Percentiles rank a stretch among this genome's conserved stretches.
These are phyloP conservation scores for Saccharomyces hybrid DNA, from an alignment of 1,139 yeast genomes.

Conservation along the genomic window DNA sequence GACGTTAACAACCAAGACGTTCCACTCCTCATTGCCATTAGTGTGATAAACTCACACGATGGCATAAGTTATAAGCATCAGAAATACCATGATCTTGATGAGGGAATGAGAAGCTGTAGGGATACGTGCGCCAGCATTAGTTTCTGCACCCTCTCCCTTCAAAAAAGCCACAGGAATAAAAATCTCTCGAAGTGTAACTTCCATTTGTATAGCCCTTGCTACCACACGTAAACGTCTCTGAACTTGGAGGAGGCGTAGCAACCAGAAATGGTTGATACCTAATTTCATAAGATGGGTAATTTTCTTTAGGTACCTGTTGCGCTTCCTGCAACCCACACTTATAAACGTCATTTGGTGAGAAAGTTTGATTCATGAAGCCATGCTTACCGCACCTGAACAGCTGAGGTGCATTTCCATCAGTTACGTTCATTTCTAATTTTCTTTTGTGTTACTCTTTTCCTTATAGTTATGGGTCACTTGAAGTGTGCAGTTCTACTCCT, in stretches of 20 bases:
- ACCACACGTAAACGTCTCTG: neutral
- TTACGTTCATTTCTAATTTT: neutral
- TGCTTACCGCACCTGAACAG: neutral
- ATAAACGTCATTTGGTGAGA: neutral
- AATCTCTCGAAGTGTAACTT: neutral
- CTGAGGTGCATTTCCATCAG: neutral
- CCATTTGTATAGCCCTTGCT: neutral
- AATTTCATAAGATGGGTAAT: no score
- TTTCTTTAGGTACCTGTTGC: no score
- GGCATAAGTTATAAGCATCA: neutral
- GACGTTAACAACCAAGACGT: neutral
- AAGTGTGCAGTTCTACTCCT: neutral
- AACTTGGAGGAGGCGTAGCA: neutral
- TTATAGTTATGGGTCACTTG: neutral
- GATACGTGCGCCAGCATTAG: neutral
- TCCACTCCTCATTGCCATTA: neutral
- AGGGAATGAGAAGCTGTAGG: neutral
- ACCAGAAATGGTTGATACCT: no score
- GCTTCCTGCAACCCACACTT: no score
- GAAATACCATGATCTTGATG: neutral
- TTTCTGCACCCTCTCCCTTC: neutral
- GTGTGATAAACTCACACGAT: neutral
- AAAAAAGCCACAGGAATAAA: neutral
- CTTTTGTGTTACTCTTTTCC: neutral
- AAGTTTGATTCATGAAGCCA: neutral